phyloP scores from a whole-genome alignment of 164 flowering plant genomes.

The Taxillus chinensis region DNA sequence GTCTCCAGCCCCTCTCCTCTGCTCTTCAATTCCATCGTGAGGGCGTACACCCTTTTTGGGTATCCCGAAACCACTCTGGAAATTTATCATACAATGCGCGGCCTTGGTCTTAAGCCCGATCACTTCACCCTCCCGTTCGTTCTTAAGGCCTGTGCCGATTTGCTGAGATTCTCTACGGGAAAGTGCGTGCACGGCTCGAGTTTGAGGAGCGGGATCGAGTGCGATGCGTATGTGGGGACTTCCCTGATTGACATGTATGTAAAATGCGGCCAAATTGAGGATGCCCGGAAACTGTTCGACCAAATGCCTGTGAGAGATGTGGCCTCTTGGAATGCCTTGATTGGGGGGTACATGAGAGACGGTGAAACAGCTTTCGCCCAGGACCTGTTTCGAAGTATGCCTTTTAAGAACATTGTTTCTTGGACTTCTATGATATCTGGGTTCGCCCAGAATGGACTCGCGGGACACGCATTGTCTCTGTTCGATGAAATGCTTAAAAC shows the following conservation, averaged over 20 bases:
- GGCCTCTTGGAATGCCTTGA: slow-evolving; percentile 46
- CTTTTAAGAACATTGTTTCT: slow-evolving; percentile 28
- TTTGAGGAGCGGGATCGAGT: slow-evolving; percentile 28
- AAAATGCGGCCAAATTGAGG: slow-evolving; percentile 28
- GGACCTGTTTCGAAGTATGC: slow-evolving; percentile 28
- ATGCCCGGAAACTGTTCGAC: slow-evolving; percentile 32
- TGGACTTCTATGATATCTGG: slow-evolving; percentile 63
- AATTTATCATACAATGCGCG: slow-evolving; percentile 20
- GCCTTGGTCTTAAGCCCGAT: slow-evolving; percentile 21
- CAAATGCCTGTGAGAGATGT: slow-evolving; percentile 31
- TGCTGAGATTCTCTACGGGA: slow-evolving; percentile 18
- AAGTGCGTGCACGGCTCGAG: slow-evolving; percentile 32
- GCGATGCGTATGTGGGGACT: slow-evolving; percentile 41
- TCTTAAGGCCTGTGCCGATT: slow-evolving; percentile 33
- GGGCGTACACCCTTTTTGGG: slow-evolving; percentile 27
- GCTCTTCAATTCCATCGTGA: slow-evolving; percentile 36
- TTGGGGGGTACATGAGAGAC: slow-evolving; percentile 40
- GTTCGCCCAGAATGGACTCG: slow-evolving; percentile 44
- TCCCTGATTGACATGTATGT: slow-evolving; percentile 49
- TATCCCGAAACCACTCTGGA: slow-evolving; percentile 10
- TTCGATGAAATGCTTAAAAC: slow-evolving; percentile 32
- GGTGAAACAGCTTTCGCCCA: slow-evolving; percentile 26
- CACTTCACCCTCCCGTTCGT: slow-evolving; percentile 48
- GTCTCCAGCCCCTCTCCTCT: slow-evolving; percentile 18
- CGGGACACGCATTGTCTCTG: slow-evolving; percentile 26